Evolutionary conservation across 257 asterid species (phyloP), one percentile per base, ranked within the genome.

Genomic region (Nicotiana undulata): DNA sequence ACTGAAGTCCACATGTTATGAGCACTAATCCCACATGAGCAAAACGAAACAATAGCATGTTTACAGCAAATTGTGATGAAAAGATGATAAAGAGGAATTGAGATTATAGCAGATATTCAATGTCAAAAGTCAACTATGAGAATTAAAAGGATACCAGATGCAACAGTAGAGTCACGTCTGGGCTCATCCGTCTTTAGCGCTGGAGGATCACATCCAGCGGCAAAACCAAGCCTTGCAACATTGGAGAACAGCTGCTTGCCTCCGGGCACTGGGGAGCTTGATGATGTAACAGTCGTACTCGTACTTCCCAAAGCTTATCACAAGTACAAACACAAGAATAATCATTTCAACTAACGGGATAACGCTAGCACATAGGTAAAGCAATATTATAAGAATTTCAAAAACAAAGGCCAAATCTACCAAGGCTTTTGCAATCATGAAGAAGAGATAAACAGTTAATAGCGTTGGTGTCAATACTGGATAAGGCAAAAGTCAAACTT

Each of bases 141-240:
- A 37, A 20, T 46, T 29, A 20, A 59, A 51, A 40, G 65, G 77
- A 80, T 84, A 88, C 95, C 94, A 76, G 68, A 79, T 13, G 91
- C 81, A 66, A 80, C 82, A 60, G 88, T 74, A 66, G 94, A 84
- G 74, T 85, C 89, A 12, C 53, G 77, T 44, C 83, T 53, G 40
- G 87, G 63, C 60, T 86, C 93, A 22, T 83, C 93, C 5, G 56
- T 31, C 79, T 82, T 90, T 83, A 90, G 79, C 58, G 88, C 83
- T 60, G 95, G 99, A 60, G 98, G 92, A 88, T 92, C 98, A 85
- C 90, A 90, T 46, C 90, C 98, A 52, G 99, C 93, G 44, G 99
- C 99, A 89, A 90, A 95, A 84, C 99, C 99, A 70, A 95, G 92
- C 92, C 92, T 89, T 10, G 99, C 94, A 75, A 95, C 98, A 68